Evolutionary conservation across 2,329 filamentous ascomycete species (phyloP), one percentile per base, ranked within the genome.

Genomic region (Grosmannia serpens): DNA sequence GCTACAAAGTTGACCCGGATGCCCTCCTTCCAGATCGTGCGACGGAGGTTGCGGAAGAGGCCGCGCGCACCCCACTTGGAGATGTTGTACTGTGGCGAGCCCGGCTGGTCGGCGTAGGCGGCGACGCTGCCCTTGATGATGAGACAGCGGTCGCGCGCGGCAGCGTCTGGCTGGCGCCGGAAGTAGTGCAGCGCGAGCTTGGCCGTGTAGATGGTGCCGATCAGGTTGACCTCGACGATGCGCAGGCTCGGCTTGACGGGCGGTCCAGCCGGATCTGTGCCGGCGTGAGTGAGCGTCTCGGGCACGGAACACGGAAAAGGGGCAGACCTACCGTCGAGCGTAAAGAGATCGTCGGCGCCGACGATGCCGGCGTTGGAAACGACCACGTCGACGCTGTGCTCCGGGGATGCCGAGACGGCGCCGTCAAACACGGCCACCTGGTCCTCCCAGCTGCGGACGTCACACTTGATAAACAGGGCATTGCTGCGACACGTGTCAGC

Each of bases 81-180:
- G 46, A 68, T 69, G 17, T 73, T 77, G 59, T 76, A 74, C 60
- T 73, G 67, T 63, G 69, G 69, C 44, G 70, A 70, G 20, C 73
- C 70, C 27, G 73, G 73, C 9, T 71, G 71, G 60, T 79, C 77
- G 53, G 77, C 72, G 64, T 72, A 80, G 0, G 71, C 73, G 0
- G 75, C 75, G 65, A 80, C 71, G 58, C 73, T 76, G 4, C 74
- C 74, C 0, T 73, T 77, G 26, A 80, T 73, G 53, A 80, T 75
- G 44, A 80, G 72, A 58, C 75, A 76, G 1, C 77, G 70, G 59
- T 79, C 75, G 8, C 71, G 65, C 1, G 71, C 68, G 0, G 68
- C 64, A 0, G 61, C 67, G 20, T 71, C 70, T 0, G 73, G 71
- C 38, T 74, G 70, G 51, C 71, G 68, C 1, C 74, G 65, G 63